These are phyloP conservation scores for Stachybotrys chartarum DNA, from an alignment of 2,329 filamentous ascomycete genomes.

Conservation along the genomic window DNA sequence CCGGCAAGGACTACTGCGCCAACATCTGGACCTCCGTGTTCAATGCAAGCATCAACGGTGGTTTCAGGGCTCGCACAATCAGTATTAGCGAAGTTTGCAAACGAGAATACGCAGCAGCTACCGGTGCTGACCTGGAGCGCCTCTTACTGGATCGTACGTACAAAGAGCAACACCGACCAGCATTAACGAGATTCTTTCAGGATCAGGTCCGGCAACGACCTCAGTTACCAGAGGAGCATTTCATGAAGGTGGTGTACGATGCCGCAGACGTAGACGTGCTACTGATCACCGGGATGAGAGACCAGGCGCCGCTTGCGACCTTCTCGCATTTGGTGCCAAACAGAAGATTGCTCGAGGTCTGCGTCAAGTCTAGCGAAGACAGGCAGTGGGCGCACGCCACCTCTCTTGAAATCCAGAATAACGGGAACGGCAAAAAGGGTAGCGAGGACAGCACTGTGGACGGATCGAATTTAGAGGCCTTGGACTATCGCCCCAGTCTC, in stretches of 20 bases:
- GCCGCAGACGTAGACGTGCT: constrained; percentile 43
- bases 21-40: constrained; percentile 2
- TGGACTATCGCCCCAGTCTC: constrained; percentile 32
- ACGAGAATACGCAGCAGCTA: constrained; percentile 37
- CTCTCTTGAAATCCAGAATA: too few relatives aligned
- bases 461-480: constrained; percentile 9
- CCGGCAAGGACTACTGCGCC: constrained; percentile 56
- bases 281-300: constrained; percentile 57
- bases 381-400: too few relatives aligned
- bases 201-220: constrained; percentile 34
- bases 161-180: constrained; percentile 52
- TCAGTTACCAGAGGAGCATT: constrained; percentile 41
- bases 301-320: constrained; percentile 45
- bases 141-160: constrained; percentile 48
- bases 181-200: constrained; percentile 44
- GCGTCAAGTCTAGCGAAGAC: constrained; percentile 25
- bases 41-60: too few relatives aligned
- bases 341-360: constrained; percentile 46
- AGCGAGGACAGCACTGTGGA: constrained; percentile 5
- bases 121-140: constrained; percentile 36
- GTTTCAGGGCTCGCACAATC: too few relatives aligned
- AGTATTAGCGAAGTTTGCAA: too few relatives aligned
- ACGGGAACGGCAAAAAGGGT: too few relatives aligned
- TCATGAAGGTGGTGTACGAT: constrained; percentile 34
- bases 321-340: constrained; percentile 48